phyloP scores from a whole-genome alignment of 23 red algal genomes.

The Gracilaria vermiculophylla region DNA sequence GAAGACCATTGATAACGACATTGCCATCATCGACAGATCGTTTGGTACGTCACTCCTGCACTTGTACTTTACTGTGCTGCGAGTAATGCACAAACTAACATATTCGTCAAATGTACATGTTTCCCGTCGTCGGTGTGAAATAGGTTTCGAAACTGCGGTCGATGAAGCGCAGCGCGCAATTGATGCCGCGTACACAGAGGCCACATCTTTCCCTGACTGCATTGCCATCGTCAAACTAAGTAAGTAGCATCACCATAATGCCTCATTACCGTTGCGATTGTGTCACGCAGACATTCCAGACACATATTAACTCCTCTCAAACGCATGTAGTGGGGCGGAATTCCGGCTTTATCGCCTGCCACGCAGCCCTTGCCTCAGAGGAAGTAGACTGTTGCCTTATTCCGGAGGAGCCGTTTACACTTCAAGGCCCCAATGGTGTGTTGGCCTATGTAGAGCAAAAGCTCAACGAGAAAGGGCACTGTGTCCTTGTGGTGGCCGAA shows the following conservation, averaged over 20 bases:
- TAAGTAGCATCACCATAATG: not conserved
- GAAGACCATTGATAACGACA: conserved; percentile 99
- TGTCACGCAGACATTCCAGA: too few species aligned
- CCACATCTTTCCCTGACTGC: conserved; percentile 75
- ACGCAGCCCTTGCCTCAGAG: conserved; percentile 78
- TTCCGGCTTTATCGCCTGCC: conserved; percentile 80
- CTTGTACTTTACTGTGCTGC: not conserved
- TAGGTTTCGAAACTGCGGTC: conserved; percentile 92
- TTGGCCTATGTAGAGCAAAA: conserved; percentile 64
- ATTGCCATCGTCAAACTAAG: conserved; percentile 90
- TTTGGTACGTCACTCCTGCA: conserved; percentile 31
- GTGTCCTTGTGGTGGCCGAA: conserved; percentile 91
- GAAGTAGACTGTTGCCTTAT: conserved; percentile 93
- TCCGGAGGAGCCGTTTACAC: conserved; percentile 79
- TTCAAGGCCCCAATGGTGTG: conserved; percentile 73
- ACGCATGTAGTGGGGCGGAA: conserved; percentile 74
- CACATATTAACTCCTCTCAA: not conserved
- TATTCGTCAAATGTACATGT: not conserved
- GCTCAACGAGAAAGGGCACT: conserved; percentile 67
- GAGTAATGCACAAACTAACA: not conserved
- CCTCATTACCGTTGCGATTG: too few species aligned
- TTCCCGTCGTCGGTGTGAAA: not conserved
- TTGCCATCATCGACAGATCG: conserved; percentile 81
- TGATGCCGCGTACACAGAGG: conserved; percentile 87
- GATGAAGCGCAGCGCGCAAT: conserved; percentile 92